These are phyloP conservation scores for Gossypium thurberi DNA, from an alignment of 345 rosid genomes.

Conservation along the genomic window DNA sequence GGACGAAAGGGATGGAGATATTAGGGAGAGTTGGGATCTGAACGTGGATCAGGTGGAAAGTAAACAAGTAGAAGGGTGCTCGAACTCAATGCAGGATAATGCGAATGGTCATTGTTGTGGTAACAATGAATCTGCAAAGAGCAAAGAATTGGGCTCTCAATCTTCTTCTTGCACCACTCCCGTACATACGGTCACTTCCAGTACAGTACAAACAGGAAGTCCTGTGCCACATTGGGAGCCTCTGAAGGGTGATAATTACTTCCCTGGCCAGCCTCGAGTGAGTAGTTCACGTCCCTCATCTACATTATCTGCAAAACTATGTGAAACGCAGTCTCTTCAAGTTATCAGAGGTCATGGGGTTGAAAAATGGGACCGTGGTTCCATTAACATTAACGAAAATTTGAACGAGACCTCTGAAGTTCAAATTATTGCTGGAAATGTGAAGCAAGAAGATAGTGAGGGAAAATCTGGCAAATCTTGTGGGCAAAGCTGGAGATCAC, in stretches of 20 bases:
- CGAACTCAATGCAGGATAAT: slow-evolving; percentile 27
- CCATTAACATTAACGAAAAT: slow-evolving; percentile 18
- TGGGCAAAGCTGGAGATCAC: slow-evolving; percentile 5
- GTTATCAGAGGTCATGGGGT: slow-evolving; percentile 24
- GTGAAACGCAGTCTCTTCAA: slow-evolving; percentile 20
- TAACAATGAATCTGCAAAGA: slow-evolving; percentile 23
- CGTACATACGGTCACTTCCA: slow-evolving; percentile 27
- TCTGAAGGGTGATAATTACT: slow-evolving; percentile 25
- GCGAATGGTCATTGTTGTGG: slow-evolving; percentile 20
- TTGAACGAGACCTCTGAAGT: slow-evolving; percentile 16
- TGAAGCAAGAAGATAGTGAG: slow-evolving; percentile 34
- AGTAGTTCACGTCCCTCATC: slow-evolving; percentile 31
- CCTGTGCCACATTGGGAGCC: slow-evolving; percentile 24
- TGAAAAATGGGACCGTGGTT: slow-evolving; percentile 28
- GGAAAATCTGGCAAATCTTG: slow-evolving; percentile 22
- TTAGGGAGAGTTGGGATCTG: slow-evolving; percentile 16
- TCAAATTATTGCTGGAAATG: slow-evolving; percentile 18
- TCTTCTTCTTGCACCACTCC: slow-evolving; percentile 30
- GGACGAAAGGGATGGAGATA: slow-evolving; percentile 23
- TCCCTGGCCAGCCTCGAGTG: slow-evolving; percentile 30
- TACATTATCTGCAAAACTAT: slow-evolving; percentile 27
- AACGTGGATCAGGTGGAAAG: slow-evolving; percentile 13
- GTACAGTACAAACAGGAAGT: slow-evolving; percentile 26
- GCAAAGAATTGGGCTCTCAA: slow-evolving; percentile 31
- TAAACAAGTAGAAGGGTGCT: slow-evolving; percentile 25